Evolutionary conservation across 1,284 basidiomycete species (phyloP).

Genomic region (Veloporphyrellus conicus): DNA sequence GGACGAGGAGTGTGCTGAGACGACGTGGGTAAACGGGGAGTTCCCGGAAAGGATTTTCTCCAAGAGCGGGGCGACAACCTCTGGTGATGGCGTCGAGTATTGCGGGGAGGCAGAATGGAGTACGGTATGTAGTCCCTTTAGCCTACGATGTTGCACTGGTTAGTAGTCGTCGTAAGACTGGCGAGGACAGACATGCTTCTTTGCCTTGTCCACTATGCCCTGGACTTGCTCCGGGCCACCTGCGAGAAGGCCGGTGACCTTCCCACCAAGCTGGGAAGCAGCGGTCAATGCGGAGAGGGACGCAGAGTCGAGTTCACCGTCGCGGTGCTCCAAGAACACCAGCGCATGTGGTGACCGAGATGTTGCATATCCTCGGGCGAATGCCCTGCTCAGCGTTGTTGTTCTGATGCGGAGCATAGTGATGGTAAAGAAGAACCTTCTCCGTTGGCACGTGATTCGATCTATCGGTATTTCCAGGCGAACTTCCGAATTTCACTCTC

Average conservation of each 20-base stretch:
- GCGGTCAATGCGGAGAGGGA: slow-evolving; percentile 90
- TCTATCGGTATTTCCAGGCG: background rate
- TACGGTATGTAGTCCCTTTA: slow-evolving; percentile 47
- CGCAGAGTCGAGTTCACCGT: slow-evolving; percentile 77
- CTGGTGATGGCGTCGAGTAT: slow-evolving; percentile 49
- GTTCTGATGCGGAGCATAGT: slow-evolving; percentile 38
- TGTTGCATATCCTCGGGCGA: slow-evolving; percentile 54
- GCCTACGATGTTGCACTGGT: slow-evolving; percentile 28
- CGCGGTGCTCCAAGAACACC: slow-evolving; percentile 84
- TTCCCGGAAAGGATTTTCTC: slow-evolving; percentile 47
- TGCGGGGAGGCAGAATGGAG: slow-evolving; percentile 51
- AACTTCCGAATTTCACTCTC: too few relatives aligned
- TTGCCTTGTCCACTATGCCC: slow-evolving; percentile 67
- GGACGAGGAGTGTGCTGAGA: slow-evolving; percentile 59
- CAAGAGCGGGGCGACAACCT: slow-evolving; percentile 51
- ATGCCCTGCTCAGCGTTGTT: slow-evolving; percentile 20
- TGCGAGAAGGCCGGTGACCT: slow-evolving; percentile 85
- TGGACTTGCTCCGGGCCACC: slow-evolving; percentile 73
- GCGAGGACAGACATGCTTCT: slow-evolving; percentile 54
- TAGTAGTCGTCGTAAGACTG: slow-evolving; percentile 4
- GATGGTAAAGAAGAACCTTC: background rate
- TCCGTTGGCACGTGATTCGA: slow-evolving; percentile 17
- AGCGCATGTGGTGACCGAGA: slow-evolving; percentile 64
- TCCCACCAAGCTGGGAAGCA: slow-evolving; percentile 78
- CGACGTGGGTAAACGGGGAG: slow-evolving; percentile 80